These are phyloP conservation scores for Paraleonurus japonicus DNA, from an alignment of 257 asterid genomes.

Conservation along the genomic window DNA sequence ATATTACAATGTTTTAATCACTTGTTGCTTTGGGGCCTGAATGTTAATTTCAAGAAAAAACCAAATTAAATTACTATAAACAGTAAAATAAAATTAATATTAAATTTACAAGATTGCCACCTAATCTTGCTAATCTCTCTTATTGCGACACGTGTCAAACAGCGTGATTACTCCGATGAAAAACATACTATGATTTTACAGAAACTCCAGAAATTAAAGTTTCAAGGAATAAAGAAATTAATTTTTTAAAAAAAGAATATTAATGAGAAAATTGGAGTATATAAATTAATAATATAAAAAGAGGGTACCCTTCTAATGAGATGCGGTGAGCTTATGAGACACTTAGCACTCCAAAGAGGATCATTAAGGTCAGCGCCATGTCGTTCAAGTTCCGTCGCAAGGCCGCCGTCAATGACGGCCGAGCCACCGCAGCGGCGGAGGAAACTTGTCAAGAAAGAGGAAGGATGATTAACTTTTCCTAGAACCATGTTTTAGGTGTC, in stretches of 20 bases:
- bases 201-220: not conserved
- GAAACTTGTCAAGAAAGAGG: slow-evolving; percentile 39
- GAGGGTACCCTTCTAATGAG: slow-evolving; percentile 61
- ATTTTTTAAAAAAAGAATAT: not conserved
- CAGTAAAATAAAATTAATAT: not conserved
- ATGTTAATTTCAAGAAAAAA: not conserved
- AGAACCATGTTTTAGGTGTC: slow-evolving; percentile 45
- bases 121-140: not conserved
- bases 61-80: not conserved
- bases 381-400: slow-evolving; percentile 80
- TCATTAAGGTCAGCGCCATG: slow-evolving; percentile 73
- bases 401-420: slow-evolving; percentile 80
- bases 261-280: not conserved
- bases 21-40: not conserved
- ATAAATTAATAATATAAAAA: not conserved
- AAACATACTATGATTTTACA: not conserved
- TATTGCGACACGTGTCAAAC: slow-evolving; percentile 24
- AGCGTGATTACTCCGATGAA: slow-evolving; percentile 10
- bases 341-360: slow-evolving; percentile 87
- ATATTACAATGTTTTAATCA: not conserved
- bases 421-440: slow-evolving; percentile 69
- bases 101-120: not conserved
- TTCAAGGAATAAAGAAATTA: not conserved
- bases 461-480: slow-evolving; percentile 17
- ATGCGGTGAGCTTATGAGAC: slow-evolving; percentile 69